These are phyloP conservation scores for Coniochaeta sp. DNA, from an alignment of 2,329 filamentous ascomycete genomes.

Conservation along the genomic window DNA sequence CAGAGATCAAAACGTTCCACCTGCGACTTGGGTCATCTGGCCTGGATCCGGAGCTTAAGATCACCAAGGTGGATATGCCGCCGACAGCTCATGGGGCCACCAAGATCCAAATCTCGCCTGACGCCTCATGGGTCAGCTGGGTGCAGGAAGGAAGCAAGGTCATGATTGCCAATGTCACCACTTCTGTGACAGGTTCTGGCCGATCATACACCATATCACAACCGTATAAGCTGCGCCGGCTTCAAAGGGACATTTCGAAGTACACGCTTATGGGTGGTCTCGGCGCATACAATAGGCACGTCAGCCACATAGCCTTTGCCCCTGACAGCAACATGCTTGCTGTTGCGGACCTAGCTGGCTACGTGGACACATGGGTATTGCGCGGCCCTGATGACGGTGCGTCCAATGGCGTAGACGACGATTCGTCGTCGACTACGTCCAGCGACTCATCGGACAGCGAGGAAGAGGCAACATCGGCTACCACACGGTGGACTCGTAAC, in stretches of 20 bases:
- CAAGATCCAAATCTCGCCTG: slow-evolving; percentile 60
- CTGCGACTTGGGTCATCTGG: slow-evolving; percentile 46
- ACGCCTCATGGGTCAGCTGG: slow-evolving; percentile 62
- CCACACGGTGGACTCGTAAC: slow-evolving; percentile 62
- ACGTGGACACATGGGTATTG: slow-evolving; percentile 79
- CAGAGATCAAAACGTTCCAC: slow-evolving; percentile 71
- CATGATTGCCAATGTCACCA: slow-evolving; percentile 41
- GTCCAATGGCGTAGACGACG: slow-evolving; percentile 25
- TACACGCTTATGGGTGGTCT: slow-evolving; percentile 56
- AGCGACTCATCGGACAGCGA: slow-evolving; percentile 20
- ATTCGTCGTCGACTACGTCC: slow-evolving; percentile 17
- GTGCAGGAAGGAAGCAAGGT: slow-evolving; percentile 55
- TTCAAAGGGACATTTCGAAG: slow-evolving; percentile 47
- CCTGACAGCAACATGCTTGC: slow-evolving; percentile 73
- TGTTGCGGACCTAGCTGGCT: slow-evolving; percentile 74
- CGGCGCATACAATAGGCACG: slow-evolving; percentile 68
- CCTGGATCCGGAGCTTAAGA: slow-evolving; percentile 53
- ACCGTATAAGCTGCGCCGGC: slow-evolving; percentile 40
- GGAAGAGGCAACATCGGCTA: slow-evolving; percentile 21
- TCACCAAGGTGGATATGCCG: slow-evolving; percentile 64
- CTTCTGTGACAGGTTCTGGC: slow-evolving; percentile 21
- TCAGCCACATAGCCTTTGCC: slow-evolving; percentile 72
- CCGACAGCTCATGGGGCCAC: slow-evolving; percentile 57
- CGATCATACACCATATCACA: slow-evolving; percentile 32
- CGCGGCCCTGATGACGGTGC: slow-evolving; percentile 39